Base-by-base conservation (phyloP, 1,284 basidiomycete genomes). In the Ustanciosporium gigantosporum region DNA sequence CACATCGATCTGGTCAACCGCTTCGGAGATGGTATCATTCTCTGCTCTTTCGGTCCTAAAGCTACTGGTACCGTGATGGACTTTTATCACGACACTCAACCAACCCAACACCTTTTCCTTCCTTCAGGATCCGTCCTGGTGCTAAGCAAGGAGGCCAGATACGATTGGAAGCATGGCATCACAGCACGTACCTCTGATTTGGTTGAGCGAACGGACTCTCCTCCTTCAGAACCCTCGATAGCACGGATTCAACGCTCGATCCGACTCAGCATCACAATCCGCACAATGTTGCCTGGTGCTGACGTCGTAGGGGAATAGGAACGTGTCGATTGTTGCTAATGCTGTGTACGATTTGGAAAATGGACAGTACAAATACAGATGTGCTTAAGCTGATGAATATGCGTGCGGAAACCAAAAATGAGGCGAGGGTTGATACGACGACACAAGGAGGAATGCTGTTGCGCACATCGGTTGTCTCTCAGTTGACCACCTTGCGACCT, bases 91-190 rank as follows among this genome's bases (percentile, higher is more conserved):
- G 27, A 25, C 9, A n/a, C 36, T 1, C n/a, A 21, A 0, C 31
- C 36, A 5, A 4, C 29, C 5, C 36, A 46, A 20, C 41, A 43
- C 21, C 40, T 81, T n/a, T 81, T 78, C 41, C 66, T 82, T 4
- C 79, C 80, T 0, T 70, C 78, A 6, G 41, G 78, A 11, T 77
- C 67, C 0, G 76, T 82, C 1, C 77, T 81, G 31, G 58, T 79
- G 5, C 35, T 82, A 34, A 71, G 66, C 0, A 78, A 78, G 0
- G 70, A 77, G 36, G 78, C 80, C 17, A 50, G 81, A 21, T 82
- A 80, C 79, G 66, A 74, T 1, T 82, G 80, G 80, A 59, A 55
- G 17, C 81, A 82, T 52, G 81, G 81, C 6, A 82, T 82, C 29
- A 32, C 49, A 13, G 57, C 61, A 5, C 35, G 60, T 2, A 14